Percentiles rank a stretch among this genome's conserved stretches.
Conservation (phyloP, 2,329 filamentous ascomycete species). For the Hypoxylon sp. region DNA sequence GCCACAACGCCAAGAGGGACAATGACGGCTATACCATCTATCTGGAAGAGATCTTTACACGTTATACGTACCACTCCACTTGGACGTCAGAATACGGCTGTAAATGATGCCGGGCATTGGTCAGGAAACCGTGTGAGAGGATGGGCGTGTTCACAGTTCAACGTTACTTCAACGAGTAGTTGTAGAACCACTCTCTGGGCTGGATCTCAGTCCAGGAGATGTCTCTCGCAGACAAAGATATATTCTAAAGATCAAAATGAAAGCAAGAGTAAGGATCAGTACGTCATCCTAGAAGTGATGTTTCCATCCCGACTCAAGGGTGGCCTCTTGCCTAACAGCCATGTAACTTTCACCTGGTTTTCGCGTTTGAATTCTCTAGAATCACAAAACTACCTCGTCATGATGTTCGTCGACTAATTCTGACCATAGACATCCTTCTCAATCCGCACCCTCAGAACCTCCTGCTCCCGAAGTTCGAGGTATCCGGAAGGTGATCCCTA, state of each 20-base stretch:
- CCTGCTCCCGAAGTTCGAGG: conserved; percentile 20
- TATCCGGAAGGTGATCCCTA: conserved; percentile 53
- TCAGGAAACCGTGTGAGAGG: not conserved
- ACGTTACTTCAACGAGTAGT: not conserved
- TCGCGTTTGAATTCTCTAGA: not conserved
- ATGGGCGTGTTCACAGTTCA: not conserved
- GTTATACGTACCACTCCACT: not conserved
- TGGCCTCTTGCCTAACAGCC: not conserved
- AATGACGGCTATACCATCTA: not conserved
- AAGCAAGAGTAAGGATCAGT: conserved; percentile 36
- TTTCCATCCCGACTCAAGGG: not conserved
- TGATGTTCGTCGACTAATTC: conserved; percentile 15
- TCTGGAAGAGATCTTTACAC: conserved; percentile 20
- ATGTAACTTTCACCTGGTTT: not conserved
- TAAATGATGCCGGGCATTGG: not conserved
- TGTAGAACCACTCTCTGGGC: not conserved
- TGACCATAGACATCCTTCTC: conserved; percentile 6
- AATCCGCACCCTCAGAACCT: conserved; percentile 4
- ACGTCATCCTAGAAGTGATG: conserved; percentile 24
- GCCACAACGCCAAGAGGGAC: not conserved
- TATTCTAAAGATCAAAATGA: conserved; percentile 19
- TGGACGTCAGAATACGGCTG: not conserved
- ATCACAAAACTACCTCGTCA: not conserved
- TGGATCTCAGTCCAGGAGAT: conserved; percentile 16
- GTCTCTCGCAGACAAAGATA: conserved; percentile 25